Evolutionary conservation across 192 early-diverging fungal genomes (phyloP).

Genomic region (Haplosporangium gracile): DNA sequence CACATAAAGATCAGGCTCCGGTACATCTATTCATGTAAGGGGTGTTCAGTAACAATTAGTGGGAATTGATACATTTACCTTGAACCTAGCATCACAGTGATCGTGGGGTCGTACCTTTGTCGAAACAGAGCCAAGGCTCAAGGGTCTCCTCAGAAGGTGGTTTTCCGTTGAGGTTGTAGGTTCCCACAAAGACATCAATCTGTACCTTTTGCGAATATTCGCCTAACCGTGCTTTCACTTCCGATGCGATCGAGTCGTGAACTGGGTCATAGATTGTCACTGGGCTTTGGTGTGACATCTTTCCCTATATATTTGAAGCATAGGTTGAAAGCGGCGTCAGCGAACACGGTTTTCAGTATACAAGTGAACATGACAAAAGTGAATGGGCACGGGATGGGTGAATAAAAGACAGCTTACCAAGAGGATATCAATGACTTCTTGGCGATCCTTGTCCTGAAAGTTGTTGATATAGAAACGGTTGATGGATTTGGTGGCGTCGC

Average conservation of each 20-base stretch:
- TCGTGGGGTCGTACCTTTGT: conserved; percentile 34
- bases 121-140: conserved; percentile 73
- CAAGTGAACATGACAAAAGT: background rate
- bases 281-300: conserved; percentile 58
- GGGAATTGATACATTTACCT: background rate
- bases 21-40: conserved; percentile 31
- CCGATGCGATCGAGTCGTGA: conserved; percentile 57
- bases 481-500: conserved; percentile 94
- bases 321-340: background rate
- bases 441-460: conserved; percentile 94
- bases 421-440: conserved; percentile 92
- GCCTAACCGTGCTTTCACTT: conserved; percentile 52
- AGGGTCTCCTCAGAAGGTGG: conserved; percentile 73
- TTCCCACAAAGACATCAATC: conserved; percentile 84
- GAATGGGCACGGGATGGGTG: background rate
- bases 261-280: conserved; percentile 69
- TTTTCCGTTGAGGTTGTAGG: conserved; percentile 94
- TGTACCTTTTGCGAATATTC: conserved; percentile 72
- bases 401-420: conserved; percentile 63
- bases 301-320: conserved; percentile 57
- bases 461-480: conserved; percentile 96
- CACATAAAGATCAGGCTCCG: conserved; percentile 82
- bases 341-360: background rate
- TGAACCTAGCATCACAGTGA: background rate
- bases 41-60: background rate